Evolutionary conservation across 2,329 filamentous ascomycete species (phyloP).

Genomic region (Verticillium longisporum): DNA sequence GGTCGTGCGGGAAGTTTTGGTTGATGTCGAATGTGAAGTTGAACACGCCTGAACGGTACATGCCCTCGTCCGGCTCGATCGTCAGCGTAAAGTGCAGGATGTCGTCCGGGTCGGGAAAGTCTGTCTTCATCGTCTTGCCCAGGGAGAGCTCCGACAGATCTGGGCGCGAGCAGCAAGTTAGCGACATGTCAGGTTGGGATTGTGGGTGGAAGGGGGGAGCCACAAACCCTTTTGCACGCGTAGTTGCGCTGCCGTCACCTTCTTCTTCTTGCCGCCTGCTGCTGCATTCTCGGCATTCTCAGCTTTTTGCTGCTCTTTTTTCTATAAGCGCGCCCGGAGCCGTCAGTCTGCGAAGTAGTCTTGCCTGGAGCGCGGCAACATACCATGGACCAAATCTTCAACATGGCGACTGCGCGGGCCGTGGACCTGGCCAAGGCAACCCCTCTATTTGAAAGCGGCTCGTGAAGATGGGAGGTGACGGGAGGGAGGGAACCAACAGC

Average conservation of each 20-base stretch:
- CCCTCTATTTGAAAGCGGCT: background rate
- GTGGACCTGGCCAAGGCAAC: constrained; percentile 1
- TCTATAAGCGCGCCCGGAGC: constrained; percentile 42
- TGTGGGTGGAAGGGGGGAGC: background rate
- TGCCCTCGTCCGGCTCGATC: constrained; percentile 78
- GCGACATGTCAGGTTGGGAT: background rate
- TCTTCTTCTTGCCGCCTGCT: constrained; percentile 85
- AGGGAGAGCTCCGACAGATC: constrained; percentile 78
- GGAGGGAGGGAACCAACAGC: background rate
- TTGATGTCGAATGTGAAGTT: constrained; percentile 88
- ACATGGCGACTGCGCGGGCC: constrained; percentile 57
- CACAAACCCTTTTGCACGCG: constrained; percentile 85
- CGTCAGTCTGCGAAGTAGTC: background rate
- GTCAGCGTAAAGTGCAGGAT: constrained; percentile 78
- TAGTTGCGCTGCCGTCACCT: constrained; percentile 92
- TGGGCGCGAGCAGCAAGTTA: constrained; percentile 23
- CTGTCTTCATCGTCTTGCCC: constrained; percentile 71
- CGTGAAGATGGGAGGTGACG: background rate
- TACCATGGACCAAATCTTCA: constrained; percentile 99
- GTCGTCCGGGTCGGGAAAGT: constrained; percentile 77
- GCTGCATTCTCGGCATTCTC: constrained; percentile 70
- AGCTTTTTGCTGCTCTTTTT: constrained; percentile 94
- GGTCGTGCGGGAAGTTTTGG: constrained; percentile 93
- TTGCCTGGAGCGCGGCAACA: constrained; percentile 16
- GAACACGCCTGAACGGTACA: constrained; percentile 84